Evolutionary conservation across 73 alveolate genomes (phyloP).

Genomic region (Durusdinium trenchii): DNA sequence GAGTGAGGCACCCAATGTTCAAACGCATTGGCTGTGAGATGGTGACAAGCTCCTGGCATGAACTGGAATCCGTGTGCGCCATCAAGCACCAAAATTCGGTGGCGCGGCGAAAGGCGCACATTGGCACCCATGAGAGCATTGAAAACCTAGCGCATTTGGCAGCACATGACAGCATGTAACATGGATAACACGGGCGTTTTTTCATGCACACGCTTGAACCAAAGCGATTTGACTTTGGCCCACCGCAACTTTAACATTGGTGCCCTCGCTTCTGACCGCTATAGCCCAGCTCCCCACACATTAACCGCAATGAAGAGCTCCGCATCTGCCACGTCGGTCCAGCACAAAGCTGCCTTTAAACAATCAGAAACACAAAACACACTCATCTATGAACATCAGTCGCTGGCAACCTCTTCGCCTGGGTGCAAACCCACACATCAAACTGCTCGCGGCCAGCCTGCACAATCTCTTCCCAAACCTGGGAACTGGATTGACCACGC

Average conservation of each 20-base stretch:
- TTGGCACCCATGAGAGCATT: constrained; percentile 92
- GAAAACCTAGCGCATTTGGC: constrained; percentile 21
- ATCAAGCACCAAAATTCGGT: not conserved
- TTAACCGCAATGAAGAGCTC: constrained; percentile 75
- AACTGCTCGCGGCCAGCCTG: constrained; percentile 39
- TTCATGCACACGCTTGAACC: not conserved
- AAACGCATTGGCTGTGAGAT: constrained; percentile 69
- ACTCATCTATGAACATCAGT: not conserved
- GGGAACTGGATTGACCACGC: not conserved
- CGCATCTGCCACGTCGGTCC: constrained; percentile 80
- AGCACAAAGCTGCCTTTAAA: constrained; percentile 21
- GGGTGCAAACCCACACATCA: not conserved
- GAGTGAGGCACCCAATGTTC: constrained; percentile 75
- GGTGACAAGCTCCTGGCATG: constrained; percentile 75
- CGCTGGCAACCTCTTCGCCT: not conserved
- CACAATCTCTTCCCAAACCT: constrained; percentile 70
- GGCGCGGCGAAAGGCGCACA: constrained; percentile 81
- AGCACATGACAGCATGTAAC: not conserved
- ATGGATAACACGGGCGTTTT: not conserved
- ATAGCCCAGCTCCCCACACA: not conserved
- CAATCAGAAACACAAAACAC: not conserved
- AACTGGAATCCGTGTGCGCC: not conserved
- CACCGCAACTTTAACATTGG: no score
- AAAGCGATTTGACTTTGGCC: not conserved
- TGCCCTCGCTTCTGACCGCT: not conserved